Evolutionary conservation across 1,139 yeast species (phyloP).

Genomic region (Debaryomycetaceae sp.): DNA sequence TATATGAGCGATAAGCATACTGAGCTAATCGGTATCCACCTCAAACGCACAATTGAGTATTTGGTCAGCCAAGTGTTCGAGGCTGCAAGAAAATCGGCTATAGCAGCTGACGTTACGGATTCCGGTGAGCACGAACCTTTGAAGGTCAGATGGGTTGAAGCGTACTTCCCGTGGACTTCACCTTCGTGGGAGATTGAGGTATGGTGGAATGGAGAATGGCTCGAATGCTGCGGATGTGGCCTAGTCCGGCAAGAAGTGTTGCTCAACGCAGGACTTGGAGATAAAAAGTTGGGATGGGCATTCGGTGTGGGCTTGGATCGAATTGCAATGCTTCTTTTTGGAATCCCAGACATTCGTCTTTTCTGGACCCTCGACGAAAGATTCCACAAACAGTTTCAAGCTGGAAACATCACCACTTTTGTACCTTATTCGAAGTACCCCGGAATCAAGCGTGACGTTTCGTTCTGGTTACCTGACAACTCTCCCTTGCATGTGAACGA

Average conservation of each 20-base stretch:
- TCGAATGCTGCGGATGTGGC: slow-evolving; percentile 97
- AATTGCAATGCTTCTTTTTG: slow-evolving; percentile 92
- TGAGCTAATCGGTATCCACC: slow-evolving; percentile 66
- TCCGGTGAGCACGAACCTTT: slow-evolving; percentile 71
- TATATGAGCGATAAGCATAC: slow-evolving; percentile 71
- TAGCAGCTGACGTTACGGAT: slow-evolving; percentile 59
- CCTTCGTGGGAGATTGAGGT: slow-evolving; percentile 99
- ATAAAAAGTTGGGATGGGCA: slow-evolving; percentile 85
- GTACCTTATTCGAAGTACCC: slow-evolving; percentile 91
- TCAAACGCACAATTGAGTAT: slow-evolving; percentile 81
- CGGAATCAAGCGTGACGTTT: slow-evolving; percentile 79
- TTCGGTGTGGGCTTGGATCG: slow-evolving; percentile 96
- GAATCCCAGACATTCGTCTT: slow-evolving; percentile 89
- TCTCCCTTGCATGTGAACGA: slow-evolving; percentile 73
- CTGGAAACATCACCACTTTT: slow-evolving; percentile 67
- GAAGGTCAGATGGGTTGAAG: slow-evolving; percentile 91
- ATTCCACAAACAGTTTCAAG: slow-evolving; percentile 67
- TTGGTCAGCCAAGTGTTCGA: slow-evolving; percentile 82
- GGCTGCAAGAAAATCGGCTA: slow-evolving; percentile 66
- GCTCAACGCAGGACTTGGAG: slow-evolving; percentile 63
- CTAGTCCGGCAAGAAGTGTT: slow-evolving; percentile 78
- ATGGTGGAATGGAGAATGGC: slow-evolving; percentile 99
- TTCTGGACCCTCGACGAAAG: slow-evolving; percentile 89
- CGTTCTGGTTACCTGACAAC: slow-evolving; percentile 76
- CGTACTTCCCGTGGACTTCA: slow-evolving; percentile 96